These are phyloP conservation scores for Picea abies DNA, from an alignment of 83 land plant genomes.

Conservation along the genomic window DNA sequence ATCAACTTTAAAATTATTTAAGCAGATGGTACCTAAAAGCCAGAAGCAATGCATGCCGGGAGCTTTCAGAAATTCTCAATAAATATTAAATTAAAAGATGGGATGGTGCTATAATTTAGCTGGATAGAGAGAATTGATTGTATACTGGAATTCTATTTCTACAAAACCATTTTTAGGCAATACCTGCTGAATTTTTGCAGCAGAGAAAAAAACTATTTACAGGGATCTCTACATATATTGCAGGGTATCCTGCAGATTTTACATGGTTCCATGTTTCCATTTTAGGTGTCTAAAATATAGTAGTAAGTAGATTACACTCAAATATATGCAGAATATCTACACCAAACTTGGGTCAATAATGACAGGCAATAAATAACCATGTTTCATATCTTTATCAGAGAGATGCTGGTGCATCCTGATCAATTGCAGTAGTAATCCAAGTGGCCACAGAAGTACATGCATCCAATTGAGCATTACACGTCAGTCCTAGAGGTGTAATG, in stretches of 20 bases:
- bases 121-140: background rate
- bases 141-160: background rate
- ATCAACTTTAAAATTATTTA: background rate
- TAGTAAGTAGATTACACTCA: background rate
- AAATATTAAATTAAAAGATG: background rate
- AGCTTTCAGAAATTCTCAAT: background rate
- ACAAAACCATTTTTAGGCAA: background rate
- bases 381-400: background rate
- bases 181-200: background rate
- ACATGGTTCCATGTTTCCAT: background rate
- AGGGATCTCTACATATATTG: background rate
- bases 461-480: background rate
- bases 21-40: background rate
- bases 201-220: background rate
- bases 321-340: background rate
- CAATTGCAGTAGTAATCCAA: constrained; percentile 3
- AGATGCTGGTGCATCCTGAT: background rate
- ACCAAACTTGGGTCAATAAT: background rate
- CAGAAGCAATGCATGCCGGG: background rate
- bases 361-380: background rate
- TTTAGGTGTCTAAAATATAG: background rate
- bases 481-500: constrained; percentile 1
- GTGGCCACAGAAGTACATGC: background rate
- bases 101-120: background rate
- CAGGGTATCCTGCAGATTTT: background rate